Conservation (phyloP, 164 flowering plant species). For the Macadamia tetraphylla region DNA sequence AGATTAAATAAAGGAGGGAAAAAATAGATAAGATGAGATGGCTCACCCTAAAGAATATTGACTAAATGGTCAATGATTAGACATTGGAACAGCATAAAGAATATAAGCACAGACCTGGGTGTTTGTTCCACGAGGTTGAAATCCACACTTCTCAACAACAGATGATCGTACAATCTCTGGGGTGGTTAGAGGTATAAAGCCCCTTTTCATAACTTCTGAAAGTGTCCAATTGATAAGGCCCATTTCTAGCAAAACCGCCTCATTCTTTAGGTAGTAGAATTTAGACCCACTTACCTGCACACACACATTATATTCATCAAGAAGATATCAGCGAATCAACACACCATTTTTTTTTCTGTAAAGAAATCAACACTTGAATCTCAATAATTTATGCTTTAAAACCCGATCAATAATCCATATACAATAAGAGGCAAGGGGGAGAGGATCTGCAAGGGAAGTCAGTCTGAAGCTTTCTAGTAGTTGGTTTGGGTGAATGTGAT, state of each 20-base stretch:
- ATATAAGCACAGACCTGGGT: slow-evolving; percentile 59
- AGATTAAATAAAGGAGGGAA: too few species aligned
- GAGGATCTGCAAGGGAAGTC: too few species aligned
- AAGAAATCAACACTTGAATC: background rate
- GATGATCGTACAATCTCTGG: slow-evolving; percentile 90
- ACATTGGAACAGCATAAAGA: background rate
- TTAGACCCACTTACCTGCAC: slow-evolving; percentile 91
- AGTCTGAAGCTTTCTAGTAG: too few species aligned
- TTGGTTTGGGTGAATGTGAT: too few species aligned
- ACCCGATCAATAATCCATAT: background rate
- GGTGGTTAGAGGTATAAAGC: slow-evolving; percentile 72
- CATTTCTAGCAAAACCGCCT: slow-evolving; percentile 90
- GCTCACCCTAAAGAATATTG: too few species aligned
- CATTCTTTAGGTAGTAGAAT: slow-evolving; percentile 93
- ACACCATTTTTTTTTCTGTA: too few species aligned
- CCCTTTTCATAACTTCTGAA: slow-evolving; percentile 72
- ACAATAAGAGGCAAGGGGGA: background rate
- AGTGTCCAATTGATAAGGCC: slow-evolving; percentile 90
- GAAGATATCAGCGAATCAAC: background rate
- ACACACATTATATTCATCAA: background rate
- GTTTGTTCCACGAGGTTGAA: slow-evolving; percentile 93
- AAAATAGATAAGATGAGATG: too few species aligned
- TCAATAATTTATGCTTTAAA: background rate
- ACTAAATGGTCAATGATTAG: background rate
- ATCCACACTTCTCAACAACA: slow-evolving; percentile 91